Evolutionary conservation across 176 grass and related monocot species (phyloP), one percentile per base, ranked within the genome.

Genomic region (Paspalum vaginatum): DNA sequence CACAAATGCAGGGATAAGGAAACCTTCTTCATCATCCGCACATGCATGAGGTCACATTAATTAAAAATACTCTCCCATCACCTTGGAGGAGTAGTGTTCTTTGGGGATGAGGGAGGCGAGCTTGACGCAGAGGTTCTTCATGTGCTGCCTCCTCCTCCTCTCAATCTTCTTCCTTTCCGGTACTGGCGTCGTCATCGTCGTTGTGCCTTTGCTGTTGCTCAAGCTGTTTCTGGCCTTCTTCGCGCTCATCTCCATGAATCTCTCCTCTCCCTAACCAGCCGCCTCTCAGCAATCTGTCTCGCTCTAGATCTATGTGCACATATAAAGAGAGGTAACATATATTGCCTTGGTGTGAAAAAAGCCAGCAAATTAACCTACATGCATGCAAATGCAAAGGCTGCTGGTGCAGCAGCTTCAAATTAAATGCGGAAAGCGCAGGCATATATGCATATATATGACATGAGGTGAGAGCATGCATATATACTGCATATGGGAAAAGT

Each of bases 41-140:
- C 32, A 32, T 32, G 32, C 32, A 32, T 32, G 32, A 32, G 32
- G 32, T 32, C 32, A 32, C 32, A 32, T 32, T 32, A 32, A 32
- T 32, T 32, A 2, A 32, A 32, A 32, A 32, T 32, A 1, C 32
- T 32, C 32, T 32, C 32, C 3, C 55, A 58, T 56, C 14, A 85
- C 87, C 76, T 90, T 84, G 79, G 62, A 78, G 12, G 78, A 20
- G 71, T 42, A 73, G 25, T 85, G 77, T 47, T 85, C 66, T 42
- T 69, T 81, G 18, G 92, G 89, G 76, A 94, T 70, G 75, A 94
- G 89, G 43, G 89, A 95, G 54, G 81, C 71, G 81, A 95, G 92
- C 80, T 89, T 85, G 55, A 54, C 4, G 87, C 84, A 91, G 24
- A 95, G 81, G 55, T 5, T 56, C 81, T 91, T 95, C 89, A 95